Evolutionary conservation across 768 basidiomycete genomes (phyloP).

Genomic region (Macrolepiota dolichaula): DNA sequence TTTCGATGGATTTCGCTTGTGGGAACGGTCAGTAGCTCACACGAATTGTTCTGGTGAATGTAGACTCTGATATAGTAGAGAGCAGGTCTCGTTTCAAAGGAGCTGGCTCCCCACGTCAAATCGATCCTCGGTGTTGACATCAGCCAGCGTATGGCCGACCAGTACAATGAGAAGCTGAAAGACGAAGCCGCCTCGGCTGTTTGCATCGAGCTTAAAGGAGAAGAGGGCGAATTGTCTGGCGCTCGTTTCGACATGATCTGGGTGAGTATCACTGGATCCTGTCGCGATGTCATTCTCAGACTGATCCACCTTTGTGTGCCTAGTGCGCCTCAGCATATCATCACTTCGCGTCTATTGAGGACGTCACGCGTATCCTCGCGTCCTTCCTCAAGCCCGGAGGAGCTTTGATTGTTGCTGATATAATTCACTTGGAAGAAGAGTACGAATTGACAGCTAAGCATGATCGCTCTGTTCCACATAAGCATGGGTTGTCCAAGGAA

Average conservation of each 20-base stretch:
- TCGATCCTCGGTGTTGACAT: conserved; percentile 66
- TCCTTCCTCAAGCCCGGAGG: conserved; percentile 62
- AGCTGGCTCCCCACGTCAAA: conserved; percentile 51
- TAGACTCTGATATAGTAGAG: too few relatives aligned
- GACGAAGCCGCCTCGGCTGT: conserved; percentile 60
- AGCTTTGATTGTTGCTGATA: conserved; percentile 55
- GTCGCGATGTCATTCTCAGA: too few relatives aligned
- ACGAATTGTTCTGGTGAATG: too few relatives aligned
- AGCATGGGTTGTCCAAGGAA: conserved; percentile 27
- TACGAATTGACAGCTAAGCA: conserved; percentile 20
- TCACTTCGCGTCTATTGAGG: conserved; percentile 51
- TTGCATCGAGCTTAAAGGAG: conserved; percentile 40
- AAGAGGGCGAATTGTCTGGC: neutral
- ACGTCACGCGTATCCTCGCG: conserved; percentile 48
- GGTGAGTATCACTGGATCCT: too few relatives aligned
- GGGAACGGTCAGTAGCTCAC: neutral
- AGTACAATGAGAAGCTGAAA: conserved; percentile 47
- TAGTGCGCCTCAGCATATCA: conserved; percentile 67
- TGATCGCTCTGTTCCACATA: conserved; percentile 50
- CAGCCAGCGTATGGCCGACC: conserved; percentile 59
- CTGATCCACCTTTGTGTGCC: too few relatives aligned
- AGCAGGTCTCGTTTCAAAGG: conserved; percentile 19
- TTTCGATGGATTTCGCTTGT: neutral
- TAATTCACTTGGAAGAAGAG: conserved; percentile 18
- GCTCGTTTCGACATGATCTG: neutral